A percentile compares a stretch with the other conserved stretches of the same genome.
Evolutionary conservation across 257 asterid genomes (phyloP).

Genomic region (Ligustrum vulgare): DNA sequence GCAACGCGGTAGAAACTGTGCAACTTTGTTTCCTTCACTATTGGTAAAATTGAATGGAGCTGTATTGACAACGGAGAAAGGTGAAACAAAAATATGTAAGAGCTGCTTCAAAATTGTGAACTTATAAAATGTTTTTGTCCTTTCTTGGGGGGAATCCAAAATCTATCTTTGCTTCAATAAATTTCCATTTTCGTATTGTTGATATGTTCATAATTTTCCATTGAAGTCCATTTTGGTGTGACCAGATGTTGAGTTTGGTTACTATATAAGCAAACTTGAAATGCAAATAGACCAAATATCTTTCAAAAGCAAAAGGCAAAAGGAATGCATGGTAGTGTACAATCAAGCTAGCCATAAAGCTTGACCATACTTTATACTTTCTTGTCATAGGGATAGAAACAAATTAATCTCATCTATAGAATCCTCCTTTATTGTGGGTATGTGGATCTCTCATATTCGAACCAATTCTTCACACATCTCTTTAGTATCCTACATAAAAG

Average conservation of each 20-base stretch:
- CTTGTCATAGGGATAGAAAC: not conserved
- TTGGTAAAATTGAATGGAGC: not conserved
- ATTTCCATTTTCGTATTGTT: not conserved
- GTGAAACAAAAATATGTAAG: not conserved
- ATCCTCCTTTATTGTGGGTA: not conserved
- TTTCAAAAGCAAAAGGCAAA: not conserved
- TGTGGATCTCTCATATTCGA: not conserved
- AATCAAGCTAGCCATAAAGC: not conserved
- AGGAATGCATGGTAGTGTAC: not conserved
- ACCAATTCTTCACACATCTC: not conserved
- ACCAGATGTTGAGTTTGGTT: not conserved
- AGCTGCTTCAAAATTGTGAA: not conserved
- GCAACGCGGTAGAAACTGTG: constrained; percentile 29
- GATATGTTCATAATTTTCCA: not conserved
- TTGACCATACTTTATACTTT: not conserved
- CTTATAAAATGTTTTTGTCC: not conserved
- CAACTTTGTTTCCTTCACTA: not conserved
- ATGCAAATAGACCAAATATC: not conserved
- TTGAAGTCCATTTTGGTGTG: no score
- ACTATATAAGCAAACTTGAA: not conserved
- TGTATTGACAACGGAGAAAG: not conserved
- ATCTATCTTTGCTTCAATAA: not conserved
- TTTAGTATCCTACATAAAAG: not conserved
- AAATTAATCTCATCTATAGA: not conserved
- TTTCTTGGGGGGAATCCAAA: not conserved